Evolutionary conservation across 2,329 filamentous ascomycete genomes (phyloP).

Genomic region (Hymenoscyphus infarciens): DNA sequence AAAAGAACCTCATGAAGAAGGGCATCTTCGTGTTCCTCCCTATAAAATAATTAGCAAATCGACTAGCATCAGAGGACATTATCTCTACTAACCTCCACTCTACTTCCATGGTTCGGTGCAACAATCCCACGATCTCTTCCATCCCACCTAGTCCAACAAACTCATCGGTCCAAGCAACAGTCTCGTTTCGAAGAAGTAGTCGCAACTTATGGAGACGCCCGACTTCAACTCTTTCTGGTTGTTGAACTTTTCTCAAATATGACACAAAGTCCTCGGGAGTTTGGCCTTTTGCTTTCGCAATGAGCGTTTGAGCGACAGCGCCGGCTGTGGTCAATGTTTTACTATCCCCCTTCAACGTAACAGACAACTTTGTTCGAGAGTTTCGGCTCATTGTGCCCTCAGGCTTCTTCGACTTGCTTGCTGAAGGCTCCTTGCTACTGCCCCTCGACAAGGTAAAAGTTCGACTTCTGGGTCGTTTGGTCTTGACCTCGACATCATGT

Average conservation of each 20-base stretch:
- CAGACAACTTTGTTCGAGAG: conserved; percentile 68
- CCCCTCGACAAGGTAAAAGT: conserved; percentile 60
- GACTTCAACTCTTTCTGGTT: conserved; percentile 84
- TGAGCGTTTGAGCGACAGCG: conserved; percentile 52
- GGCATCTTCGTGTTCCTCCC: conserved; percentile 93
- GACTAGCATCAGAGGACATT: conserved; percentile 10
- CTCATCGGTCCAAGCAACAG: conserved; percentile 88
- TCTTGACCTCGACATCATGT: conserved; percentile 41
- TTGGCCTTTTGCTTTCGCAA: conserved; percentile 69
- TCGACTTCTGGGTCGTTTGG: conserved; percentile 62
- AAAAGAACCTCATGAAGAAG: conserved; percentile 88
- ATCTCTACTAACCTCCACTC: conserved; percentile 76
- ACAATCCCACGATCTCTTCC: conserved; percentile 80
- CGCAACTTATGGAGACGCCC: conserved; percentile 92
- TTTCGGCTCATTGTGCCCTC: conserved; percentile 61
- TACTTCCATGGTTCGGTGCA: conserved; percentile 89
- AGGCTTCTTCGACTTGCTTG: conserved; percentile 70
- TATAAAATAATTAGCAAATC: conserved; percentile 37
- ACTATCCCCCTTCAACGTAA: conserved; percentile 62
- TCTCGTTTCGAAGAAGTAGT: conserved; percentile 86
- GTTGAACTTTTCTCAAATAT: conserved; percentile 76
- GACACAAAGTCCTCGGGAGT: conserved; percentile 80
- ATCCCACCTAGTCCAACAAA: conserved; percentile 90
- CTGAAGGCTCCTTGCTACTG: conserved; percentile 51
- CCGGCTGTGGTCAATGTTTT: conserved; percentile 51